These are phyloP conservation scores for Cladorrhinum sp. DNA, from an alignment of 2,329 filamentous ascomycete species.

Conservation along the genomic window DNA sequence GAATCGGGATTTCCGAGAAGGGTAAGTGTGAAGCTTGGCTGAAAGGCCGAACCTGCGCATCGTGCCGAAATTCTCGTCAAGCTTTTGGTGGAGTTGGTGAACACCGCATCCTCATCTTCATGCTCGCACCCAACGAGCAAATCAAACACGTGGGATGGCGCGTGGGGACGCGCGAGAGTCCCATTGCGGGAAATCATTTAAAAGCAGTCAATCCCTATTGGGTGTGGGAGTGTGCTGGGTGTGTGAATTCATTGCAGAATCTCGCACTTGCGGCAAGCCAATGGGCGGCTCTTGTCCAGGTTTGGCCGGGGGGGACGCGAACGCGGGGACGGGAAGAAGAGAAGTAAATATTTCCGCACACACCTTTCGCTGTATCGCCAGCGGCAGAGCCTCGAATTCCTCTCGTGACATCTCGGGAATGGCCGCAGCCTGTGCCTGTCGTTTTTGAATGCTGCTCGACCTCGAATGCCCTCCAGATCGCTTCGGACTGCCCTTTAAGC, in stretches of 20 bases:
- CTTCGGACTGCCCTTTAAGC: constrained; percentile 18
- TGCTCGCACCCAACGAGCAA: constrained; percentile 14
- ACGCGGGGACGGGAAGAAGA: constrained; percentile 6
- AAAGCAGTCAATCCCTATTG: constrained; percentile 18
- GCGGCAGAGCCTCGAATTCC: constrained; percentile 49
- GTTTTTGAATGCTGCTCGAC: constrained; percentile 24
- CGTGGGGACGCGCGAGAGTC: constrained; percentile 10
- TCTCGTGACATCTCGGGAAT: constrained; percentile 40
- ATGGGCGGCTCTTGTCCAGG: constrained; percentile 14
- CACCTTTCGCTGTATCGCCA: constrained; percentile 52
- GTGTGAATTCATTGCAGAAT: constrained; percentile 23
- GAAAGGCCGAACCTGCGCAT: neutral
- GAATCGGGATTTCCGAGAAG: neutral
- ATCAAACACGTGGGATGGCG: constrained; percentile 1
- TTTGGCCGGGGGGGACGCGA: neutral
- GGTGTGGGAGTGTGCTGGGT: constrained; percentile 17
- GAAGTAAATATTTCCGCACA: constrained; percentile 26
- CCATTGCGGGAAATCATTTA: constrained; percentile 9
- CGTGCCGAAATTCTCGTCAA: neutral
- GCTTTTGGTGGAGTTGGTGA: neutral
- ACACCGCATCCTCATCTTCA: neutral
- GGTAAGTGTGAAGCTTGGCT: neutral
- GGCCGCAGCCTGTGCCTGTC: constrained; percentile 24
- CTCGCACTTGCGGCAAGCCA: constrained; percentile 25
- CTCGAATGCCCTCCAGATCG: constrained; percentile 22